phyloP scores from a whole-genome alignment of 768 basidiomycete genomes.

The Panus rudis region DNA sequence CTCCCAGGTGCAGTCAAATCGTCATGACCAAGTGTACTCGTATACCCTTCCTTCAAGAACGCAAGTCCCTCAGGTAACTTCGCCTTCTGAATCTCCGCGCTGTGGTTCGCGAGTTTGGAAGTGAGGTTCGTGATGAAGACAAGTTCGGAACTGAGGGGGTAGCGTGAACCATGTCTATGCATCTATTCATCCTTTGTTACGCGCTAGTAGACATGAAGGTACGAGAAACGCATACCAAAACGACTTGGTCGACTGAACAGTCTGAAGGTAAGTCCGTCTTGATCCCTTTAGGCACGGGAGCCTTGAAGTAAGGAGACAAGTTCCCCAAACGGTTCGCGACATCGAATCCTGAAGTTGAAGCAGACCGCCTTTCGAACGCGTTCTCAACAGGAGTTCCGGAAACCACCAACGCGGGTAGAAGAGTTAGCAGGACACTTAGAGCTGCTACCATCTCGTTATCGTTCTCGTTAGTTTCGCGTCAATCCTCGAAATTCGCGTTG shows the following conservation, averaged over 20 bases:
- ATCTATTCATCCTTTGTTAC: conserved; percentile 24
- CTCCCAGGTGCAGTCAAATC: conserved; percentile 32
- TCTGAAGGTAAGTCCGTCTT: conserved; percentile 27
- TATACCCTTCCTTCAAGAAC: conserved; percentile 33
- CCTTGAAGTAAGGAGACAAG: conserved; percentile 31
- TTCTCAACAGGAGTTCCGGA: too few relatives aligned
- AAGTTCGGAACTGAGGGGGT: conserved; percentile 27
- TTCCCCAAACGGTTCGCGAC: conserved; percentile 23
- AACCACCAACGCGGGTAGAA: conserved; percentile 1
- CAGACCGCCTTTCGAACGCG: neutral
- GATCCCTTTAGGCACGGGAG: conserved; percentile 23
- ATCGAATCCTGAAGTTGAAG: conserved; percentile 6
- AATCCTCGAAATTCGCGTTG: too few relatives aligned
- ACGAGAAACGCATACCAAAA: conserved; percentile 24
- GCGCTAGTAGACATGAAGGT: neutral
- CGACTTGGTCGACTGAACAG: conserved; percentile 33
- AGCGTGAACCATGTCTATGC: conserved; percentile 36
- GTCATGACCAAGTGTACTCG: conserved; percentile 26
- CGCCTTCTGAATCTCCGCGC: conserved; percentile 18
- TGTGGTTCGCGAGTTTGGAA: conserved; percentile 22
- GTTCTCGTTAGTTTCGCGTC: too few relatives aligned
- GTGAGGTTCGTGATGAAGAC: conserved; percentile 28
- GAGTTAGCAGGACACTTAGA: too few relatives aligned
- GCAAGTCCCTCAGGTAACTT: conserved; percentile 26
- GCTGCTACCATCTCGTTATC: too few relatives aligned